phyloP scores from a whole-genome alignment of 768 basidiomycete genomes.

The Gymnopilus dilepis region DNA sequence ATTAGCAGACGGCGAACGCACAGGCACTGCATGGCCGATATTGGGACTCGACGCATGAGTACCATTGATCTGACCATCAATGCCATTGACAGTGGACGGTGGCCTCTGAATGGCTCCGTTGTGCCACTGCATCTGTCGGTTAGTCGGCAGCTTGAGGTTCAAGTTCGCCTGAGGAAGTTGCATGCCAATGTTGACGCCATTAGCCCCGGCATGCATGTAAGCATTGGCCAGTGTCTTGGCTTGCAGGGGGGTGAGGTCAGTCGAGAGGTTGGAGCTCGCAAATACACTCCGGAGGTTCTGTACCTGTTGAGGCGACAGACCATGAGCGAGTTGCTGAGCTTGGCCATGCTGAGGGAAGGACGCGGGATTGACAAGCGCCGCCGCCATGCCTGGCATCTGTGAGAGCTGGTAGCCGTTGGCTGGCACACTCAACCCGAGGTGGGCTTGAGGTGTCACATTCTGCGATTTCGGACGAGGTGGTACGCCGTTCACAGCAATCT shows the following conservation, averaged over 20 bases:
- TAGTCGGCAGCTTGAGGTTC: conserved; percentile 48
- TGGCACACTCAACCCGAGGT: conserved; percentile 33
- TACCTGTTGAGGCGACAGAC: conserved; percentile 60
- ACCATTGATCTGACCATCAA: conserved; percentile 20
- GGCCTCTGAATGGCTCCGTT: conserved; percentile 39
- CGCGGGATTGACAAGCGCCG: conserved; percentile 38
- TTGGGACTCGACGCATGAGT: conserved; percentile 37
- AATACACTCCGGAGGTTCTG: conserved; percentile 64
- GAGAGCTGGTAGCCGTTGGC: conserved; percentile 58
- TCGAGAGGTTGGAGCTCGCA: conserved; percentile 38
- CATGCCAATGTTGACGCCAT: conserved; percentile 43
- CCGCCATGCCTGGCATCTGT: conserved; percentile 36
- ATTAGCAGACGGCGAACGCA: conserved; percentile 61
- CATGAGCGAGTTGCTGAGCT: conserved; percentile 38
- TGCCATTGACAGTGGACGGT: conserved; percentile 34
- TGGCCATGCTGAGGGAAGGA: conserved; percentile 37
- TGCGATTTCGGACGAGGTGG: conserved; percentile 52
- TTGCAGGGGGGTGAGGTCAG: conserved; percentile 45
- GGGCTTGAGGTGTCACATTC: conserved; percentile 41
- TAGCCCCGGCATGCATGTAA: conserved; percentile 44
- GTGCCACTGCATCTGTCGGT: conserved; percentile 45
- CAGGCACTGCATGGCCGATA: conserved; percentile 40
- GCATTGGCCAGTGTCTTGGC: conserved; percentile 34
- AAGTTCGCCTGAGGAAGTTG: conserved; percentile 38
- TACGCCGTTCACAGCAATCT: conserved; percentile 26